Percentiles rank a stretch among this genome's conserved stretches.
phyloP scores from a whole-genome alignment of 768 basidiomycete species.

The Cytidiella melzeri region DNA sequence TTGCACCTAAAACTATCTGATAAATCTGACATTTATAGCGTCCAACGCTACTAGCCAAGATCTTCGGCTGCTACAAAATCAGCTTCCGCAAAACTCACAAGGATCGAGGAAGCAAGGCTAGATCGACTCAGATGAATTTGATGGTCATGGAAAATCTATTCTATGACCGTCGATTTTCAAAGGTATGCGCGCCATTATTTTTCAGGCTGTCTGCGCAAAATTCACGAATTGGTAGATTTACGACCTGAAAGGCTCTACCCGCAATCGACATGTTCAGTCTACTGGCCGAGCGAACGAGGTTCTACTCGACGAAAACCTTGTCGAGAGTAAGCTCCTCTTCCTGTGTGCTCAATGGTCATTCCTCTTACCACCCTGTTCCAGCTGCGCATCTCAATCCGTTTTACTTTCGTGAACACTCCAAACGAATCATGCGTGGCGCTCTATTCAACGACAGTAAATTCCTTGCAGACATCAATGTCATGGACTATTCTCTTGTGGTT shows the following conservation, averaged over 20 bases:
- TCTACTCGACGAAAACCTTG: conserved; percentile 91
- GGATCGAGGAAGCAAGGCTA: conserved; percentile 63
- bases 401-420: conserved; percentile 94
- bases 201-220: neutral
- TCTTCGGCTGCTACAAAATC: conserved; percentile 94
- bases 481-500: conserved; percentile 96
- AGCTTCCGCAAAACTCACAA: conserved; percentile 79
- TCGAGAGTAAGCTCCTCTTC: conserved; percentile 52
- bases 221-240: conserved; percentile 58
- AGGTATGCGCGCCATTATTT: conserved; percentile 45
- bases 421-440: conserved; percentile 85
- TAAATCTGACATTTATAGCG: conserved; percentile 42
- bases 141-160: conserved; percentile 98
- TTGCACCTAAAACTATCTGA: neutral
- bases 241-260: conserved; percentile 92
- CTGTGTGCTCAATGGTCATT: neutral
- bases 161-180: conserved; percentile 85
- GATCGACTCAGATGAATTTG: conserved; percentile 89
- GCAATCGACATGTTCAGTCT: conserved; percentile 88
- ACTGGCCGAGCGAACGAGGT: conserved; percentile 92
- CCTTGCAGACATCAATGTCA: conserved; percentile 88
- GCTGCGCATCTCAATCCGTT: conserved; percentile 85
- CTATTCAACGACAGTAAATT: conserved; percentile 95
- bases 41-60: conserved; percentile 91
- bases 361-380: conserved; percentile 23